phyloP scores from a whole-genome alignment of 257 asterid species.

The Petunia axillaris region DNA sequence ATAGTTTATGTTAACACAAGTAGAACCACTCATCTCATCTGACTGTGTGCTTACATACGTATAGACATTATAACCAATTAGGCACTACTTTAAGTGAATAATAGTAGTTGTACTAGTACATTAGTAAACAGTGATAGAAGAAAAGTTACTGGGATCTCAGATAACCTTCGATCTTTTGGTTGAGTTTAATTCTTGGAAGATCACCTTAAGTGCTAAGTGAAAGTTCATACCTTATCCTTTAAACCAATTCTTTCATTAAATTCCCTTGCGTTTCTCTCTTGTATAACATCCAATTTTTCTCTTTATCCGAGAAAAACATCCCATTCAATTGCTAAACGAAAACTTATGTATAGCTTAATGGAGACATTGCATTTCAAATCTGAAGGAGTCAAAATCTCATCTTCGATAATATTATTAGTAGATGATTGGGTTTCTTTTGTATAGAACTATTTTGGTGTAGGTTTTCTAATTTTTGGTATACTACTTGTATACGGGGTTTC shows the following conservation, averaged over 20 bases:
- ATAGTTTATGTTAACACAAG: not conserved
- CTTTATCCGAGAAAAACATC: not conserved
- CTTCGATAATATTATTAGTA: not conserved
- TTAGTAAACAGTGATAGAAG: not conserved
- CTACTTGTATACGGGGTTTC: too few relatives aligned
- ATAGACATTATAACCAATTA: not conserved
- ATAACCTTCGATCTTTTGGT: too few relatives aligned
- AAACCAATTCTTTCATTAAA: not conserved
- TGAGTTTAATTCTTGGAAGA: not conserved
- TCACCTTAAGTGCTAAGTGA: not conserved
- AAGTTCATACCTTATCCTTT: not conserved
- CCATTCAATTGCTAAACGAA: not conserved
- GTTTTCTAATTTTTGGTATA: too few relatives aligned
- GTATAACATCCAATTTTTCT: not conserved
- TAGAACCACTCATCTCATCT: conserved; percentile 1
- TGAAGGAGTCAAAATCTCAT: not conserved
- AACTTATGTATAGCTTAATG: not conserved
- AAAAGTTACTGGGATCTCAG: not conserved
- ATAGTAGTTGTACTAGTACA: not conserved
- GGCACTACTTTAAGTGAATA: not conserved
- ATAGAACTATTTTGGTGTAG: too few relatives aligned
- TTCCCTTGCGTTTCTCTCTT: not conserved
- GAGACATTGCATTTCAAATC: not conserved
- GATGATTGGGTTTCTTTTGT: too few relatives aligned
- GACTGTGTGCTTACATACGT: not conserved